These are phyloP conservation scores for Hanseniaspora clermontiae DNA, from an alignment of 805 yeast genomes.

Conservation along the genomic window DNA sequence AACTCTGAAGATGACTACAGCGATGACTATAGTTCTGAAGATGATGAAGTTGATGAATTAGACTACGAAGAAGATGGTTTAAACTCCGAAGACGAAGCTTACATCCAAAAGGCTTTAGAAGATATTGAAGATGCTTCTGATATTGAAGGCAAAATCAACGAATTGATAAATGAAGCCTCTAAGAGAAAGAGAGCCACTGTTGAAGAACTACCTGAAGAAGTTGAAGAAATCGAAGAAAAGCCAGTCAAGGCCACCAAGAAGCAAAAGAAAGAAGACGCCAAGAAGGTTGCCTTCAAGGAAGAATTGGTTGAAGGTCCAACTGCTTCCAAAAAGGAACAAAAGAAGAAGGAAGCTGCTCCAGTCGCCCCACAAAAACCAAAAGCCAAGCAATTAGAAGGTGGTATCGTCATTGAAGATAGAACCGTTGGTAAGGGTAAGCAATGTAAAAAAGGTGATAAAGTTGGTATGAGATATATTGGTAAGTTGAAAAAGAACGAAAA, in stretches of 20 bases:
- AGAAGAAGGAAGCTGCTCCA: conserved; percentile 15
- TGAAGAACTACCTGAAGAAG: conserved; percentile 24
- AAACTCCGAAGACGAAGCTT: conserved; percentile 25
- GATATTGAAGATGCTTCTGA: conserved; percentile 59
- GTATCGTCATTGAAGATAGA: conserved; percentile 87
- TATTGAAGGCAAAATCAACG: conserved; percentile 60
- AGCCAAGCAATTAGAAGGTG: conserved; percentile 78
- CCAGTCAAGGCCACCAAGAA: conserved; percentile 27
- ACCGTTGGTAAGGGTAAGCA: conserved; percentile 74
- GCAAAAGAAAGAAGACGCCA: conserved; percentile 32
- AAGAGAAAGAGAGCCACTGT: conserved; percentile 28
- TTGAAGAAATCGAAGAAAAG: conserved; percentile 18
- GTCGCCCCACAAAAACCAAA: conserved; percentile 32
- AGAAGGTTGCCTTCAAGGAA: conserved; percentile 21
- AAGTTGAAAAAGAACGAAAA: conserved; percentile 84
- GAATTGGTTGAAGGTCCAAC: conserved; percentile 15
- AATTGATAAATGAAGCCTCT: conserved; percentile 45
- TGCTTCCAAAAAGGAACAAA: conserved; percentile 13
- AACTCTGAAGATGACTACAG: conserved; percentile 32
- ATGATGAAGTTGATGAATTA: conserved; percentile 29
- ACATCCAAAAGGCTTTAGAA: conserved; percentile 39
- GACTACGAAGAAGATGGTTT: conserved; percentile 44
- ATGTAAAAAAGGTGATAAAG: conserved; percentile 80
- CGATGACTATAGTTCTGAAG: conserved; percentile 30
- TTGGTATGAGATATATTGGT: conserved; percentile 95